These are phyloP conservation scores for Pythium dissotocum DNA, from an alignment of 352 stramenopile species.

Conservation along the genomic window DNA sequence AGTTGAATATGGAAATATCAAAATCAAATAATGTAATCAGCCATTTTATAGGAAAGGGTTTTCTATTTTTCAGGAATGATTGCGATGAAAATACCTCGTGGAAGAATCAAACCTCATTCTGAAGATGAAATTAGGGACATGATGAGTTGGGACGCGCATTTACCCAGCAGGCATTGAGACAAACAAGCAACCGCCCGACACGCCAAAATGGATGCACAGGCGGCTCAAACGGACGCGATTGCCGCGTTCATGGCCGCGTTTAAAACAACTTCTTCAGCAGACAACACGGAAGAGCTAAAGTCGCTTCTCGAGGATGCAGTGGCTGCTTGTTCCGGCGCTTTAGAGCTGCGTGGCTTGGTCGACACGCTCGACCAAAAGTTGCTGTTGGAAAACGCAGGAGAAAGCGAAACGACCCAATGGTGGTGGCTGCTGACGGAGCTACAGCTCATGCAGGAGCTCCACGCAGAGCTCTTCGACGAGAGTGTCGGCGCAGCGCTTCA, in stretches of 20 bases:
- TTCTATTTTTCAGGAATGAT: too few relatives aligned
- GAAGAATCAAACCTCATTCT: too few relatives aligned
- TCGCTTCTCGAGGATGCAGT: conserved; percentile 15
- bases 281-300: not conserved
- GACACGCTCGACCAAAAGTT: not conserved
- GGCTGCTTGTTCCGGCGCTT: not conserved
- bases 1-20: too few relatives aligned
- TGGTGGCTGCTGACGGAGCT: conserved; percentile 19
- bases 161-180: too few relatives aligned
- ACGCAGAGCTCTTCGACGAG: conserved; percentile 17
- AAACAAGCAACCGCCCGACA: not conserved
- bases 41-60: too few relatives aligned
- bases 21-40: too few relatives aligned
- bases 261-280: not conserved
- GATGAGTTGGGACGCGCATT: too few relatives aligned
- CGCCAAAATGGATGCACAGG: conserved; percentile 1
- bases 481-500: not conserved
- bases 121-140: too few relatives aligned
- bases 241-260: conserved; percentile 22
- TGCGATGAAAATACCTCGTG: too few relatives aligned
- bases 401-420: conserved; percentile 7
- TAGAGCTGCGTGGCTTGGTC: conserved; percentile 6
- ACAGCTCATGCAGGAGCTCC: conserved; percentile 15
- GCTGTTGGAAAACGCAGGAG: not conserved
- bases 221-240: not conserved